Percentiles rank a stretch among this genome's conserved stretches.
These are phyloP conservation scores for Nemania diffusa DNA, from an alignment of 2,329 filamentous ascomycete species.

Conservation along the genomic window DNA sequence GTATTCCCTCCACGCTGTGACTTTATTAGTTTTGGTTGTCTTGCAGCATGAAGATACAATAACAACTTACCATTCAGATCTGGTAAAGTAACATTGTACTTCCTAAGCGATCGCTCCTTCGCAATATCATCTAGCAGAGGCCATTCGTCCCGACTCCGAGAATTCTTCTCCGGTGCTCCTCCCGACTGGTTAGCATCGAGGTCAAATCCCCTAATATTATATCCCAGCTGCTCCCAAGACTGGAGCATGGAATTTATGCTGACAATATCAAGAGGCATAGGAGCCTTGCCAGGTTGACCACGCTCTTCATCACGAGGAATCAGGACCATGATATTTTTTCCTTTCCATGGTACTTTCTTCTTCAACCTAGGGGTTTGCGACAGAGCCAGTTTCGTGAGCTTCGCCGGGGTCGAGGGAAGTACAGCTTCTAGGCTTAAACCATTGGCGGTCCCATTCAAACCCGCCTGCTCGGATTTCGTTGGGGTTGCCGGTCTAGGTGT, in stretches of 20 bases:
- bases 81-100: constrained; percentile 74
- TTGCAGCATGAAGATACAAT: constrained; percentile 9
- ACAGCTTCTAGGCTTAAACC: constrained; percentile 36
- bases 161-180: constrained; percentile 54
- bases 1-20: constrained; percentile 76
- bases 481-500: constrained; percentile 49
- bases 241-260: constrained; percentile 71
- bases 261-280: constrained; percentile 63
- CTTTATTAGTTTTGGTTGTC: constrained; percentile 30
- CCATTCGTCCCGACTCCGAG: constrained; percentile 76
- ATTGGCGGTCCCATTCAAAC: constrained; percentile 45
- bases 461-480: constrained; percentile 47
- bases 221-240: constrained; percentile 76
- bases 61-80: constrained; percentile 68
- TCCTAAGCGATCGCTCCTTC: constrained; percentile 62
- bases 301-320: constrained; percentile 75
- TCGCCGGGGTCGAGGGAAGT: constrained; percentile 45
- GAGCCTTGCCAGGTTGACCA: constrained; percentile 65
- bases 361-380: constrained; percentile 66
- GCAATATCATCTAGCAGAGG: constrained; percentile 69
- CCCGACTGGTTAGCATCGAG: constrained; percentile 55
- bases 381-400: constrained; percentile 52
- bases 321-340: constrained; percentile 77
- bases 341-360: constrained; percentile 80
- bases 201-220: constrained; percentile 75